Base-by-base conservation (phyloP, 2,329 filamentous ascomycete species). In the Incumbomyces delicatus region DNA sequence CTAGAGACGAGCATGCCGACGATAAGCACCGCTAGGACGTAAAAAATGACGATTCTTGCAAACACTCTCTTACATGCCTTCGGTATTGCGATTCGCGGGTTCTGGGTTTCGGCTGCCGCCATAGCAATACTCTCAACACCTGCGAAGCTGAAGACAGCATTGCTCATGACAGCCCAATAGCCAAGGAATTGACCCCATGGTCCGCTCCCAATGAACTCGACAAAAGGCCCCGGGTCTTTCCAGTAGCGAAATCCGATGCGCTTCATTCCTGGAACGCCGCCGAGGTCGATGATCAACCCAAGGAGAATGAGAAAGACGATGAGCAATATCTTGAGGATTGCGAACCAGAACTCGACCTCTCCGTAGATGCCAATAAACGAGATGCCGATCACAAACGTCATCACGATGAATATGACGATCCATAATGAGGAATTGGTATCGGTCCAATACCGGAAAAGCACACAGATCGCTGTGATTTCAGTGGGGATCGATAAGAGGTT, bases 211-310 rank as follows among this genome's bases (percentile, higher is more conserved):
- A 84, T 74, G 57, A 81, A 77, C 55, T 81, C 76, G 30, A 81
- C 78, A 55, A 84, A 82, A 0, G 81, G 78, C 1, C 80, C 82
- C 0, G 83, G 83, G 29, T 79, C 63, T 17, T 65, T 75, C 84
- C 83, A 88, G 63, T 84, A 85, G 33, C 70, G 64, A 61, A 86
- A 86, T 1, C 83, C 83, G 43, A 80, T 71, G 3, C 75, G 67
- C 16, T 75, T 69, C 0, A 72, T 73, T 3, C 76, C 76, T 0
- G 78, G 73, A 1, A 78, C 70, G 39, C 78, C 80, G 27, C 80
- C 80, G 1, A 81, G 69, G 56, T 80, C 75, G 55, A 83, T 77
- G 48, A 82, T 69, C 27, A 83, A 63, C 2, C 67, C 64, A 41
- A 70, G 56, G 33, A 71, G 57, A 35, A 71, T 77, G 49, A 85